A percentile compares a stretch with the other conserved stretches of the same genome.
phyloP scores from a whole-genome alignment of 257 asterid genomes.

The Solanum tacnaense region DNA sequence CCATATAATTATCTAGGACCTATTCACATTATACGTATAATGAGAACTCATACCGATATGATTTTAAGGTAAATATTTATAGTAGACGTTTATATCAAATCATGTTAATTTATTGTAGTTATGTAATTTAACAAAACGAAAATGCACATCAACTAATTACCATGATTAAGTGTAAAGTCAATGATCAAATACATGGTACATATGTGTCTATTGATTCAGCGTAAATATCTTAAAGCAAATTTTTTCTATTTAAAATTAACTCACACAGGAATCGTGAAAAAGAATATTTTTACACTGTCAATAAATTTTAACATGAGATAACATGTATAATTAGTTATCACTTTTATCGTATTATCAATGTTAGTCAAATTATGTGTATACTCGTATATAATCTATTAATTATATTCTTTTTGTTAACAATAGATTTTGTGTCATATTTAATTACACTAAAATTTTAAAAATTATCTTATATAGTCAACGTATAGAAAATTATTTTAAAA shows the following conservation, averaged over 20 bases:
- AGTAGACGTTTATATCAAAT: background rate
- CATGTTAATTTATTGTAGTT: background rate
- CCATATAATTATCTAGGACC: background rate
- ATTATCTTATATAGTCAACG: background rate
- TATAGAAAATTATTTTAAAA: background rate
- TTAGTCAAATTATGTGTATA: background rate
- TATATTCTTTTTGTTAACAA: background rate
- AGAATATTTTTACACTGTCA: background rate
- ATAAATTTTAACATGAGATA: background rate
- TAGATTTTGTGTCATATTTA: background rate
- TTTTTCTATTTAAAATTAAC: background rate
- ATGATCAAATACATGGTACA: background rate
- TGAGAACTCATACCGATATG: background rate
- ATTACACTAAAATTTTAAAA: background rate
- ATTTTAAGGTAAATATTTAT: background rate
- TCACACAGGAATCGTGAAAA: background rate
- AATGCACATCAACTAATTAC: background rate
- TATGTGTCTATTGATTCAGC: background rate
- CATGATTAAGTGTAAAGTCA: background rate
- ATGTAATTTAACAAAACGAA: background rate
- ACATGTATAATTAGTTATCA: background rate
- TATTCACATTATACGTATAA: background rate
- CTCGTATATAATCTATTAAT: background rate
- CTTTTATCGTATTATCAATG: background rate
- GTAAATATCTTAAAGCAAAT: background rate